Percentiles rank a stretch among this genome's conserved stretches.
Conservation (phyloP, 1,139 yeast species). For the Magnusiomyces fungicola region DNA sequence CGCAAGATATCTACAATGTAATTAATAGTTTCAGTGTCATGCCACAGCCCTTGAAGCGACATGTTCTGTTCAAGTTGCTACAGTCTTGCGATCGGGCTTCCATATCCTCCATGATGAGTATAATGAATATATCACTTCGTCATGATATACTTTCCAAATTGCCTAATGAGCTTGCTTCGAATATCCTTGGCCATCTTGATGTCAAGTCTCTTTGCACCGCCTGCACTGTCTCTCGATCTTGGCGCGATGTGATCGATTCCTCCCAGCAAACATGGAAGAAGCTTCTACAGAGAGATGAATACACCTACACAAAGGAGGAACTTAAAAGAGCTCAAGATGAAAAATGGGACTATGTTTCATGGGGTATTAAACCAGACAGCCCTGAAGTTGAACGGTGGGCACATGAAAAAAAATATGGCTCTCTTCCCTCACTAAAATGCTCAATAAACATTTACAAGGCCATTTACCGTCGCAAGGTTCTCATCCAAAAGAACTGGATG, state of each 20-base stretch:
- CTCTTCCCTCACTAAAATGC: not conserved
- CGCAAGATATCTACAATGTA: conserved; percentile 24
- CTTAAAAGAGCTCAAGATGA: conserved; percentile 27
- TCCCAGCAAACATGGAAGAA: conserved; percentile 40
- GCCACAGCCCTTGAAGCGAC: conserved; percentile 31
- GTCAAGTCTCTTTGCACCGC: conserved; percentile 54
- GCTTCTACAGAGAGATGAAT: conserved; percentile 30
- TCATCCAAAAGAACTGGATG: conserved; percentile 77
- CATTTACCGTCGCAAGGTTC: conserved; percentile 56
- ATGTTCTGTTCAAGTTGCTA: conserved; percentile 51
- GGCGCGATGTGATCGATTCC: conserved; percentile 59
- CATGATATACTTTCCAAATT: conserved; percentile 65
- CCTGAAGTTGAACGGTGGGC: conserved; percentile 7
- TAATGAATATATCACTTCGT: conserved; percentile 53
- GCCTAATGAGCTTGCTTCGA: conserved; percentile 70
- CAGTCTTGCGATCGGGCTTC: conserved; percentile 60
- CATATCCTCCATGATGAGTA: conserved; percentile 56
- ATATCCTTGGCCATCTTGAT: conserved; percentile 63
- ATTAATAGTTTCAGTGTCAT: conserved; percentile 30
- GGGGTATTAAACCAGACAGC: conserved; percentile 21
- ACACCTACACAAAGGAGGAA: conserved; percentile 23
- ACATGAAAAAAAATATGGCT: conserved; percentile 2
- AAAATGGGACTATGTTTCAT: conserved; percentile 32
- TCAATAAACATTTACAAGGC: conserved; percentile 41
- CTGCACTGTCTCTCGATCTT: conserved; percentile 57